Conservation (phyloP, 2,329 filamentous ascomycete genomes). For the Clonostachys sp. region DNA sequence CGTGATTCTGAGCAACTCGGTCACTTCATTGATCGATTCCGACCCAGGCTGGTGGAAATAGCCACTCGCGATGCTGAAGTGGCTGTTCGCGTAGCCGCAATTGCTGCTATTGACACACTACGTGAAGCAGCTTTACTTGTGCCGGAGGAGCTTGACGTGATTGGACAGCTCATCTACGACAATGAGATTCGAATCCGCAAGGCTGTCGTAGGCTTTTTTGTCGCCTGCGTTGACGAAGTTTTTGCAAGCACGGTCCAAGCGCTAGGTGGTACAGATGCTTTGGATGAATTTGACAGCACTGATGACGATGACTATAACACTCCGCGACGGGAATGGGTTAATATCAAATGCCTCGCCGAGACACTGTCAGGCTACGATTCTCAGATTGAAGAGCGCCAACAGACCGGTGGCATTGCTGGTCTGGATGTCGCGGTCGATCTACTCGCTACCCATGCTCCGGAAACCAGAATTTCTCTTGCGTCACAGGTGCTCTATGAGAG, state of each 20-base stretch:
- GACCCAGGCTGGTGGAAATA: constrained; percentile 85
- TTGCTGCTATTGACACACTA: constrained; percentile 77
- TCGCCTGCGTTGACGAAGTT: constrained; percentile 77
- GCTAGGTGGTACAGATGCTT: constrained; percentile 71
- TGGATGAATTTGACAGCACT: constrained; percentile 70
- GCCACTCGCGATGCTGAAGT: constrained; percentile 81
- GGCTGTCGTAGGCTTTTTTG: constrained; percentile 86
- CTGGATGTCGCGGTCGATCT: constrained; percentile 48
- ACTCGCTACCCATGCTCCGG: constrained; percentile 60
- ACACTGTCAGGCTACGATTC: constrained; percentile 77
- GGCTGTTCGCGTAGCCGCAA: constrained; percentile 72
- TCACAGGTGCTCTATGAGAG: constrained; percentile 82
- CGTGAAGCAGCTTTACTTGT: constrained; percentile 83
- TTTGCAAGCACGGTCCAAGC: constrained; percentile 79
- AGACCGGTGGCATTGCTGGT: constrained; percentile 34
- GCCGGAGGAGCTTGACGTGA: constrained; percentile 82
- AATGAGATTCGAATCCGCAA: constrained; percentile 79
- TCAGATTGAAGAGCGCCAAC: constrained; percentile 56
- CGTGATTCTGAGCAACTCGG: constrained; percentile 78
- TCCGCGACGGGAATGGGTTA: constrained; percentile 81
- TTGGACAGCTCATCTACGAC: constrained; percentile 88
- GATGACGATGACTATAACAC: constrained; percentile 74
- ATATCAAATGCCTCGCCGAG: constrained; percentile 85
- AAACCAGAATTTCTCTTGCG: constrained; percentile 81
- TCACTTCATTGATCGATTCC: constrained; percentile 90